These are phyloP conservation scores for Talaromyces trachyspermus DNA, from an alignment of 495 filamentous ascomycete genomes.

Conservation along the genomic window DNA sequence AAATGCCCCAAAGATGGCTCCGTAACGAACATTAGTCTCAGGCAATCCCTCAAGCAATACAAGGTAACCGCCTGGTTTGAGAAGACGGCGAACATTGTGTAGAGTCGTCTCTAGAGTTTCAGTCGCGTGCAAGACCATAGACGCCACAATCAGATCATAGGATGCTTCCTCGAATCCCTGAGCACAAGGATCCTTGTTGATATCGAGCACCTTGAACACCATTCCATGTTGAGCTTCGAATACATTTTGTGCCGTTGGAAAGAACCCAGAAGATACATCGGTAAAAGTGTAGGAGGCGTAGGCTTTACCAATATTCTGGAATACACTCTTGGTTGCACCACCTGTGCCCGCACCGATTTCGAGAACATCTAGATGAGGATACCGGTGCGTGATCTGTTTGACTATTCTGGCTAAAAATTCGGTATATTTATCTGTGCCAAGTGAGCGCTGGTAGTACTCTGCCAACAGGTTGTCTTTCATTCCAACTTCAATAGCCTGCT, in stretches of 20 bases:
- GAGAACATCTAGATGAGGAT: slow-evolving; percentile 15
- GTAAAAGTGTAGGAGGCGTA: slow-evolving; percentile 37
- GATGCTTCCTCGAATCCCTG: slow-evolving; percentile 34
- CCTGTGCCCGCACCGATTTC: too few relatives aligned
- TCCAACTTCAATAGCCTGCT: slow-evolving; percentile 33
- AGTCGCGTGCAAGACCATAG: slow-evolving; percentile 19
- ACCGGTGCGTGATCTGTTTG: slow-evolving; percentile 18
- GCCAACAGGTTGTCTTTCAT: slow-evolving; percentile 28
- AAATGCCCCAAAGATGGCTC: slow-evolving; percentile 9
- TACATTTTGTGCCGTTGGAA: slow-evolving; percentile 16
- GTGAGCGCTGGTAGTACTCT: slow-evolving; percentile 19
- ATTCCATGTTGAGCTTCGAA: slow-evolving; percentile 21
- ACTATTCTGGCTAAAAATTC: slow-evolving; percentile 15
- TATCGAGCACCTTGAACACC: slow-evolving; percentile 35
- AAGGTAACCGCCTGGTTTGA: slow-evolving; percentile 35
- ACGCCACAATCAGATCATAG: slow-evolving; percentile 34
- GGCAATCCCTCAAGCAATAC: slow-evolving; percentile 38
- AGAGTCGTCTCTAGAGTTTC: slow-evolving; percentile 18
- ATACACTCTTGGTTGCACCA: slow-evolving; percentile 31
- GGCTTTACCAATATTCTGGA: neutral
- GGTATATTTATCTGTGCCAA: slow-evolving; percentile 17
- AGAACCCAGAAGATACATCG: slow-evolving; percentile 37
- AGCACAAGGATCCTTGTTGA: slow-evolving; percentile 15
- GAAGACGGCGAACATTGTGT: slow-evolving; percentile 15
- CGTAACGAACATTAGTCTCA: slow-evolving; percentile 7